Base-by-base conservation (phyloP, 805 yeast genomes). In the Ogataea methanolica region DNA sequence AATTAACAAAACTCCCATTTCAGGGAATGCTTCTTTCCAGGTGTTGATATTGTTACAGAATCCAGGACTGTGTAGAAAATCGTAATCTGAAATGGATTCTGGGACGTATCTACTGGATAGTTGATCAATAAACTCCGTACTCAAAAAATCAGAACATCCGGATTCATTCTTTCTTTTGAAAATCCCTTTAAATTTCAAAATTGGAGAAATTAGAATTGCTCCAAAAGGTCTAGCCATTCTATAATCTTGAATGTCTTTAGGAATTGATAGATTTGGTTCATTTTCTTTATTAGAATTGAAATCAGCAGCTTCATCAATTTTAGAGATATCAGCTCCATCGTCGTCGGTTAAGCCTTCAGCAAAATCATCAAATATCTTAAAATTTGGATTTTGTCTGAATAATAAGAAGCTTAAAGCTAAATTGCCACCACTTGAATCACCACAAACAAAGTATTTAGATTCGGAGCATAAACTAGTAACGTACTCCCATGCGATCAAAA, bases 371-470 rank as follows among this genome's bases (percentile, higher is more conserved):
- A 48, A 51, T 8, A 56, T 48, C 1, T 40, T 46, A 31, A 54
- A 58, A 16, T 54, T 51, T 0, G 76, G 73, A n/a, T 54, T 38
- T n/a, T 65, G 60, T 31, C 68, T 56, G 51, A 70, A 72, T 17
- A 72, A 60, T 43, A 75, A 45, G 44, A 72, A 54, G 12, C 71
- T 55, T 41, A 75, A 50, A 3, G 65, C 61, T 36, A 74, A 50
- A n/a, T 71, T 72, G 0, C 75, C 80, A 1, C 83, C 82, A 4
- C 69, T 58, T 0, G 80, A 75, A 44, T 78, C 80, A 0, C 82
- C 82, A 42, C 66, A 55, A 5, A 74, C 40, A 4, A 73, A 59
- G 2, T 62, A 41, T 22, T 62, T 62, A 1, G 75, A 59, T 0
- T 47, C 42, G 0, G 67, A 67, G 40, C 55, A 45, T 4, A 36